These are phyloP conservation scores for Diaporthe sp. DNA, from an alignment of 2,329 filamentous ascomycete genomes.

Conservation along the genomic window DNA sequence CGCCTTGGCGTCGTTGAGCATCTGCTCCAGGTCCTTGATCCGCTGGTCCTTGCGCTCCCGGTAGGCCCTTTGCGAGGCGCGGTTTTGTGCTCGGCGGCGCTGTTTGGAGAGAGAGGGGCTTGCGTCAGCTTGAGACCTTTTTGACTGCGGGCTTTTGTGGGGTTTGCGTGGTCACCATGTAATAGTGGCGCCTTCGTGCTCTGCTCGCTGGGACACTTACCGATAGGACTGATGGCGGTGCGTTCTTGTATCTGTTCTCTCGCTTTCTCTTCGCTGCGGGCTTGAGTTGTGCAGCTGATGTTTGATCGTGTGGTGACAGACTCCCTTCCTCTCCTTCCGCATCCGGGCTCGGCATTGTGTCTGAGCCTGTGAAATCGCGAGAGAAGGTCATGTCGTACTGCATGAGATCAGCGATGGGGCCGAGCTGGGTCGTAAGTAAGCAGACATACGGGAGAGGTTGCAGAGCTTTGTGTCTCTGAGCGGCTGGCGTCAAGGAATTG, in stretches of 20 bases:
- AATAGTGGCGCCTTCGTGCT: slow-evolving; percentile 25
- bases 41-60: slow-evolving; percentile 74
- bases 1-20: slow-evolving; percentile 65
- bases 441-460: slow-evolving; percentile 51
- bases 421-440: not conserved
- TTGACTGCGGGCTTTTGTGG: not conserved
- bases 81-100: slow-evolving; percentile 71
- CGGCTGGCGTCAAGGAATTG: slow-evolving; percentile 51
- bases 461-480: slow-evolving; percentile 54
- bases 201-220: slow-evolving; percentile 50
- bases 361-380: slow-evolving; percentile 36
- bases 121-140: not conserved
- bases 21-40: slow-evolving; percentile 71
- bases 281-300: slow-evolving; percentile 48
- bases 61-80: slow-evolving; percentile 72
- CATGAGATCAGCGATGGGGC: slow-evolving; percentile 38
- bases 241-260: slow-evolving; percentile 66
- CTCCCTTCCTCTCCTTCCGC: slow-evolving; percentile 34
- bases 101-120: slow-evolving; percentile 46
- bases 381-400: slow-evolving; percentile 51
- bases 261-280: slow-evolving; percentile 60
- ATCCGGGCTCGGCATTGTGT: slow-evolving; percentile 43
- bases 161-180: not conserved
- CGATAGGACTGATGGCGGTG: slow-evolving; percentile 61
- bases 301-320: slow-evolving; percentile 39